Conservation (phyloP, 2,329 filamentous ascomycete species). For the Ophiobolus disseminans region DNA sequence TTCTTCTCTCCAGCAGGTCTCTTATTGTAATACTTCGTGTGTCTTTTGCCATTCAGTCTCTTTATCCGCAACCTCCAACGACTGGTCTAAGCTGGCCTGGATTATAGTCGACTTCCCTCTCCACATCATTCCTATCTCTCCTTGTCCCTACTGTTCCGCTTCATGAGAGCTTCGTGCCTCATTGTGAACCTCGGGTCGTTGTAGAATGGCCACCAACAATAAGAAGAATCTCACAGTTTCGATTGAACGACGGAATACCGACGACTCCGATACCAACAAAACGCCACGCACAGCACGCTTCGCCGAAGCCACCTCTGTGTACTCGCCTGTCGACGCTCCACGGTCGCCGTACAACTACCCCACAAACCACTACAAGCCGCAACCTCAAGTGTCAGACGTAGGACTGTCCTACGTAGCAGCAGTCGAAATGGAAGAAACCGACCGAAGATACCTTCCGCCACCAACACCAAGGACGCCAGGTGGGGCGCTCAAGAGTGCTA, state of each 20-base stretch:
- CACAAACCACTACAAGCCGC: conserved; percentile 62
- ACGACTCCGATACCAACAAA: conserved; percentile 60
- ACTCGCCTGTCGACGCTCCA: conserved; percentile 73
- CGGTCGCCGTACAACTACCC: conserved; percentile 59
- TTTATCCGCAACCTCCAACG: conserved; percentile 31
- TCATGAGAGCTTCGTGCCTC: conserved; percentile 45
- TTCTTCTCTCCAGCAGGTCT: conserved; percentile 51
- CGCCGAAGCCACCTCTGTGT: conserved; percentile 78
- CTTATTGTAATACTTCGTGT: conserved; percentile 50
- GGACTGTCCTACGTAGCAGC: conserved; percentile 86
- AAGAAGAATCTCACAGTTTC: conserved; percentile 52
- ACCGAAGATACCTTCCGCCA: conserved; percentile 57
- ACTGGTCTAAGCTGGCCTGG: conserved; percentile 50
- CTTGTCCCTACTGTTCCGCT: conserved; percentile 20
- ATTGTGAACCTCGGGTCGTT: conserved; percentile 42
- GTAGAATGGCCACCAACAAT: conserved; percentile 56
- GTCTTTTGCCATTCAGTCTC: conserved; percentile 40
- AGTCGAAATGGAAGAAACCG: conserved; percentile 63
- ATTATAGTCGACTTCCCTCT: conserved; percentile 41
- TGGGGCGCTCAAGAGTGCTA: conserved; percentile 77
- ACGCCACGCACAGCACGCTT: conserved; percentile 78
- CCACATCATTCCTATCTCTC: conserved; percentile 32
- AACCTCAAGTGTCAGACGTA: conserved; percentile 81
- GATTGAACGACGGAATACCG: conserved; percentile 51
- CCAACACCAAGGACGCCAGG: conserved; percentile 73